Base-by-base conservation (phyloP, 139 green algal genomes). In the Tetratostichococcus sp. region DNA sequence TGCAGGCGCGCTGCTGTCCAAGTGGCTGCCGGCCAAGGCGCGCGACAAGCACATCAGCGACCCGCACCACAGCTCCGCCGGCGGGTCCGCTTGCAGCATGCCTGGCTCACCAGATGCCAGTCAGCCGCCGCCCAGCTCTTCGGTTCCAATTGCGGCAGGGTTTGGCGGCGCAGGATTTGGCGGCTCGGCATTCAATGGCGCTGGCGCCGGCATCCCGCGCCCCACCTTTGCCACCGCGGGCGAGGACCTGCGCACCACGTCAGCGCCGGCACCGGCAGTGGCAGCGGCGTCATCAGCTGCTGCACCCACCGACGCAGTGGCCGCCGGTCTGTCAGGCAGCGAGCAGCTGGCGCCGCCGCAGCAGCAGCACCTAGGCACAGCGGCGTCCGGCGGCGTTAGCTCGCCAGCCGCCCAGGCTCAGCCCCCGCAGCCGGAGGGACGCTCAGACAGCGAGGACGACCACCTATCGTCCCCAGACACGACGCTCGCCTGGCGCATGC, bases 21-120 rank as follows among this genome's bases (percentile, higher is more conserved):
- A 91, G 74, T 91, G 87, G 86, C 76, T 84, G 58, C 86, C 87
- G 21, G 22, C 67, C 26, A 75, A 76, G 57, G n/a, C 74, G 22
- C 74, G 67, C 1, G 73, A 77, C 73, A 72, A 25, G 11, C 35
- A 42, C 73, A 23, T 77, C 21, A 43, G 73, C 50, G 50, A 62
- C 50, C 17, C 50, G 14, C 26, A 8, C 50, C 19, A 5, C 50
- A 62, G 50, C 39, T 8, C 39, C 39, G 39, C 39, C 39, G 39
- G n/a, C n/a, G n/a, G n/a, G n/a, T n/a, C n/a, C n/a, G n/a, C n/a
- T n/a, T n/a, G n/a, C 39, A 50, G 39, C 39, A 11, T 50, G 39
- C 39, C 39, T 11, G 39, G 39, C 39, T 50, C 39, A 6, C 39
- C 39, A 21, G 39, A 50, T 11, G 39, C 39, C 39, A 11, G 11